These are phyloP conservation scores for Heteromeles arbutifolia DNA, from an alignment of 306 rosid species.

Conservation along the genomic window DNA sequence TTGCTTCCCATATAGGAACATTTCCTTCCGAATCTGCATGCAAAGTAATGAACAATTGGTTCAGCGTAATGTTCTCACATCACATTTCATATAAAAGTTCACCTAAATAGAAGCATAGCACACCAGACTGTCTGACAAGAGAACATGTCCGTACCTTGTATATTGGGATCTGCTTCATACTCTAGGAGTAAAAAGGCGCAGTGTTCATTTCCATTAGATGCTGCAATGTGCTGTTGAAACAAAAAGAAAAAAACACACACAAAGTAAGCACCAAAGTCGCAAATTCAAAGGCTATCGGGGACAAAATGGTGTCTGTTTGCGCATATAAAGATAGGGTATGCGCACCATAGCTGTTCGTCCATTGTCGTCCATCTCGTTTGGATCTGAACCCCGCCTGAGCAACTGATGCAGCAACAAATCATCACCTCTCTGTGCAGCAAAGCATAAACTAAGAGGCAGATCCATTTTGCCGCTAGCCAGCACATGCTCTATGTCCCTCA, in stretches of 20 bases:
- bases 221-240: conserved; percentile 58
- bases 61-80: background rate
- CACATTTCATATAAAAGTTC: too few relatives aligned
- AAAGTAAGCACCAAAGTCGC: background rate
- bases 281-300: background rate
- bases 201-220: conserved; percentile 42
- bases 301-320: background rate
- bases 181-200: conserved; percentile 51
- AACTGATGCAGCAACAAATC: conserved; percentile 39
- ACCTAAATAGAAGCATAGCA: background rate
- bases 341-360: conserved; percentile 63
- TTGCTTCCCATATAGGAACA: conserved; percentile 56
- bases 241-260: background rate
- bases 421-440: conserved; percentile 56
- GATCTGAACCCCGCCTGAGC: conserved; percentile 55
- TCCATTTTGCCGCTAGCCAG: conserved; percentile 50
- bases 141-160: conserved; percentile 33
- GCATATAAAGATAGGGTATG: background rate
- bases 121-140: background rate
- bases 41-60: background rate
- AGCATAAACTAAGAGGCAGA: conserved; percentile 54
- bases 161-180: conserved; percentile 55
- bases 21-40: conserved; percentile 50
- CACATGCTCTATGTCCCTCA: conserved; percentile 50
- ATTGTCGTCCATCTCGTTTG: conserved; percentile 46